Base-by-base conservation (phyloP, 2,329 filamentous ascomycete species). In the Phaeosphaeria sp. region DNA sequence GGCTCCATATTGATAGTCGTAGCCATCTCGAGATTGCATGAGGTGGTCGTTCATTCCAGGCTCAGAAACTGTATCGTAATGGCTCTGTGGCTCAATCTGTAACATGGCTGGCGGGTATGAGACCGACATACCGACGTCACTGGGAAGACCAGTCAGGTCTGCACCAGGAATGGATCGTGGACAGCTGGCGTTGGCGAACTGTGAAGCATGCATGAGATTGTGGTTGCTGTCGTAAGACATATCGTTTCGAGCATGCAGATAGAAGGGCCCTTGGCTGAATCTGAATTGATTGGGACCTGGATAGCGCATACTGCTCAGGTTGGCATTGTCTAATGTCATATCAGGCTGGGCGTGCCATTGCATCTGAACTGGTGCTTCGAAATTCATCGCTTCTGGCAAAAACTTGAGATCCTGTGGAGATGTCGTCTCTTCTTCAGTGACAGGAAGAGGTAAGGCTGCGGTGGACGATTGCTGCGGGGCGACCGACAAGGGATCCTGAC, bases 71-170 rank as follows among this genome's bases (percentile, higher is more conserved):
- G 72, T 47, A 36, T 71, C 69, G 21, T 66, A 62, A 3, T 64
- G 53, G 18, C 63, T 62, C 10, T 60, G 72, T 13, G 73, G 72
- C 18, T 72, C 65, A 21, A 75, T 63, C 18, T 72, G 69, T 44
- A 75, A 77, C 17, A 67, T 66, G 6, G 66, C 62, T 13, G 75
- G 73, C 2, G 75, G 74, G 49, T 72, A 73, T 3, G 71, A 66
- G 6, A 69, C 56, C 9, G 56, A 25, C 27, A 66, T 58, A 27
- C 36, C 52, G 20, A 52, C 51, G 49, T 60, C 50, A n/a, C 27
- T 52, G 22, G 69, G 58, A 30, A 69, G 30, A 20, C 62, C 58
- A 33, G 50, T 52, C 15, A 71, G 41, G 11, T 63, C 62, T 15
- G 60, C 41, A 18, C 44, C 64, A 39, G 55, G 53, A 54, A 69